A percentile compares a stretch with the other conserved stretches of the same genome.
Conservation (phyloP, 2,329 filamentous ascomycete genomes). For the Colletotrichum zoysiae region DNA sequence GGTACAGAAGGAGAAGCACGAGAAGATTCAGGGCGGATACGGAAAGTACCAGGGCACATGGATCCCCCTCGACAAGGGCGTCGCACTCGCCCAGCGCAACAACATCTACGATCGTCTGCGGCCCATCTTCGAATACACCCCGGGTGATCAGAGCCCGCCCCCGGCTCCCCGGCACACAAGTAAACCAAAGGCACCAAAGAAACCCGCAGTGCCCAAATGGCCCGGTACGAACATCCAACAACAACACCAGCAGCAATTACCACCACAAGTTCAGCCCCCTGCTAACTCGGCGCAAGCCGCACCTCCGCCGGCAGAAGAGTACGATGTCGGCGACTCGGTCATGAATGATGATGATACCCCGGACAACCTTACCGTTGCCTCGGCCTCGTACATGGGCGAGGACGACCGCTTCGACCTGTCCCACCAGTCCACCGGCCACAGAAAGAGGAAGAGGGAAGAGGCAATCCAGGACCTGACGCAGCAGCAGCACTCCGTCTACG, state of each 20-base stretch:
- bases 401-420: slow-evolving; percentile 81
- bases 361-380: slow-evolving; percentile 85
- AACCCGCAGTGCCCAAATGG: slow-evolving; percentile 74
- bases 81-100: slow-evolving; percentile 87
- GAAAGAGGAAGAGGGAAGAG: slow-evolving; percentile 84
- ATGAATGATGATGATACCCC: slow-evolving; percentile 84
- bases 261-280: slow-evolving; percentile 33
- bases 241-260: slow-evolving; percentile 14
- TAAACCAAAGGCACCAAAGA: slow-evolving; percentile 83
- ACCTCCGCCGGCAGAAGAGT: slow-evolving; percentile 64
- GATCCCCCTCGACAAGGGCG: slow-evolving; percentile 89
- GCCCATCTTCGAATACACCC: slow-evolving; percentile 89
- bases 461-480: slow-evolving; percentile 74
- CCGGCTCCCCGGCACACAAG: slow-evolving; percentile 93
- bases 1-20: slow-evolving; percentile 95
- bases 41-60: slow-evolving; percentile 99
- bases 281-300: slow-evolving; percentile 46
- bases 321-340: slow-evolving; percentile 71
- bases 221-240: slow-evolving; percentile 52
- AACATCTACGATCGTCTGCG: slow-evolving; percentile 85
- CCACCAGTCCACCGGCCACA: slow-evolving; percentile 70
- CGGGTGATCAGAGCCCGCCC: slow-evolving; percentile 88
- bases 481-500: slow-evolving; percentile 90
- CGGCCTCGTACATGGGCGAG: slow-evolving; percentile 86
- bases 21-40: slow-evolving; percentile 98